Evolutionary conservation across 2,329 filamentous ascomycete genomes (phyloP).

Genomic region (Pyrenochaeta sp.): DNA sequence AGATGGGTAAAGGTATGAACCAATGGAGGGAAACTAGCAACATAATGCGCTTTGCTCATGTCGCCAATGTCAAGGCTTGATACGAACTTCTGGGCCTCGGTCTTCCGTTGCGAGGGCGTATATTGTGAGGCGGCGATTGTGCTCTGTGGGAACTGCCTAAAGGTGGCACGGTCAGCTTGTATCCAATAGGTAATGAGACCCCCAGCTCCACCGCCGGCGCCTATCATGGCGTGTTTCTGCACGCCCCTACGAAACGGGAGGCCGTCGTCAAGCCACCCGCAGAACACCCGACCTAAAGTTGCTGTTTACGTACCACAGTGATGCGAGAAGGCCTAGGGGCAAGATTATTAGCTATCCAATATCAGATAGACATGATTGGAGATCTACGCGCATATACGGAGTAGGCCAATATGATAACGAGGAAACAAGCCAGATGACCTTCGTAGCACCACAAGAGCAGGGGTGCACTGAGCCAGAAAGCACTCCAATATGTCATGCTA

Average conservation of each 20-base stretch:
- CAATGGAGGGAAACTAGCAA: conserved; percentile 33
- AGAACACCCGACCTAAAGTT: background rate
- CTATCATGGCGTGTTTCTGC: conserved; percentile 7
- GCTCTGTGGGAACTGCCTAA: conserved; percentile 44
- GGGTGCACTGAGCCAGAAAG: too few species aligned
- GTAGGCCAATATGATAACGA: too few species aligned
- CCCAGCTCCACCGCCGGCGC: conserved; percentile 1
- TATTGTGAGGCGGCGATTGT: conserved; percentile 23
- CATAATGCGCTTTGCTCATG: conserved; percentile 22
- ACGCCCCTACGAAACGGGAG: conserved; percentile 1
- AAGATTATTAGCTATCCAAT: conserved; percentile 6
- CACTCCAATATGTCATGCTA: too few species aligned
- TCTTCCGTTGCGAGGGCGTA: conserved; percentile 31
- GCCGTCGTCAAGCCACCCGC: conserved; percentile 1
- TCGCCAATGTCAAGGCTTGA: conserved; percentile 20
- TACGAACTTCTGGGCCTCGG: conserved; percentile 29
- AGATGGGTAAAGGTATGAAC: conserved; percentile 47
- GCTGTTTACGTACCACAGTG: conserved; percentile 32
- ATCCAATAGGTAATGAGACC: conserved; percentile 3
- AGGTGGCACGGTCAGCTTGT: conserved; percentile 17
- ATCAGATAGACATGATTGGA: too few species aligned
- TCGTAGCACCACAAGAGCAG: too few species aligned
- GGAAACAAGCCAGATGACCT: too few species aligned
- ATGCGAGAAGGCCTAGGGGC: conserved; percentile 30
- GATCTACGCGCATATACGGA: too few species aligned